phyloP scores from a whole-genome alignment of 2,329 filamentous ascomycete genomes.

The Monosporascus sp. region DNA sequence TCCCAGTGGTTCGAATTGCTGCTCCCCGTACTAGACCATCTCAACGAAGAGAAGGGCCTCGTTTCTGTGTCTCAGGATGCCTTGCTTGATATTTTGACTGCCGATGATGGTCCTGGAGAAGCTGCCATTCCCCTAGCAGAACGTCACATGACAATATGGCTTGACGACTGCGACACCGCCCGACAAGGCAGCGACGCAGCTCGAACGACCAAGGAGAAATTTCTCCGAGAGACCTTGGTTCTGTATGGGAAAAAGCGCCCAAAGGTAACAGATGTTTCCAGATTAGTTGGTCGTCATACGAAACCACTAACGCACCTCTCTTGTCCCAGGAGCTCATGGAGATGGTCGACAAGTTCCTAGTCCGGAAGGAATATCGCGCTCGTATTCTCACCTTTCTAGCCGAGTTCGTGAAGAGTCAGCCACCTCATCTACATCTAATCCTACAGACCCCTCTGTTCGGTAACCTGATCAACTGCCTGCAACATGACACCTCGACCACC shows the following conservation, averaged over 20 bases:
- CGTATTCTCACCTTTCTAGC: conserved; percentile 62
- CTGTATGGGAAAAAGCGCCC: conserved; percentile 64
- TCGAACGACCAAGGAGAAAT: conserved; percentile 42
- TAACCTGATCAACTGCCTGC: conserved; percentile 66
- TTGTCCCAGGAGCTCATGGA: conserved; percentile 56
- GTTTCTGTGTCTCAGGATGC: conserved; percentile 61
- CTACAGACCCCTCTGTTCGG: conserved; percentile 67
- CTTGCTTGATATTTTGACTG: conserved; percentile 57
- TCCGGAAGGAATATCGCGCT: conserved; percentile 58
- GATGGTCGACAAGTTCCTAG: conserved; percentile 59
- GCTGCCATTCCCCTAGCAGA: conserved; percentile 33
- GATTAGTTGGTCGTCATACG: conserved; percentile 3
- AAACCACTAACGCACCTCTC: conserved; percentile 15
- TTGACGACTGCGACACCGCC: conserved; percentile 37
- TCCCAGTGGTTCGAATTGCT: conserved; percentile 68
- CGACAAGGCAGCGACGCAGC: conserved; percentile 31
- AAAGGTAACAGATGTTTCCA: conserved; percentile 35
- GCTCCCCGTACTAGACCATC: conserved; percentile 47
- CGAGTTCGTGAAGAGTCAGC: conserved; percentile 68
- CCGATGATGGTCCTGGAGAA: conserved; percentile 53
- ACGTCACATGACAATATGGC: conserved; percentile 52
- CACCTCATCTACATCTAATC: conserved; percentile 72
- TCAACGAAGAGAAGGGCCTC: conserved; percentile 57
- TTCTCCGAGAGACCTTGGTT: conserved; percentile 47
- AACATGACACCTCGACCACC: conserved; percentile 71